These are phyloP conservation scores for Adansonia madagascariensis DNA, from an alignment of 441 rosid genomes.

Conservation along the genomic window DNA sequence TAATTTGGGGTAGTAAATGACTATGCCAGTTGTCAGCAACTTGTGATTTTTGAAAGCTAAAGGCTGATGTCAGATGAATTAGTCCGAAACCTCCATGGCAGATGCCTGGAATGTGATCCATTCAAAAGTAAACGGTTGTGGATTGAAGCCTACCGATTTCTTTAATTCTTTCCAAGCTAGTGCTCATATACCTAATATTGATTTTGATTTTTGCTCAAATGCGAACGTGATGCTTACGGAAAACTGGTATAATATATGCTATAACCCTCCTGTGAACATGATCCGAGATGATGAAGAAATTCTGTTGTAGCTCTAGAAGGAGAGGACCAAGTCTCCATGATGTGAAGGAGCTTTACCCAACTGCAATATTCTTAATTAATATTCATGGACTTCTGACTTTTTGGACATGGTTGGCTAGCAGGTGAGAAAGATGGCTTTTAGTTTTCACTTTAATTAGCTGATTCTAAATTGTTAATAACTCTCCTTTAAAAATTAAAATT, in stretches of 20 bases:
- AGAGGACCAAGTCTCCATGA: slow-evolving; percentile 1
- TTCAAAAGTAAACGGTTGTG: slow-evolving; percentile 16
- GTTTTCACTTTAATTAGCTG: neutral
- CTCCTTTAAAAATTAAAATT: neutral
- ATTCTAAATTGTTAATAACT: neutral
- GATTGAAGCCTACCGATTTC: neutral
- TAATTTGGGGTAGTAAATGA: neutral
- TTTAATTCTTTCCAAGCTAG: neutral
- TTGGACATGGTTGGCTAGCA: neutral
- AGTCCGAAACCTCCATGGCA: neutral
- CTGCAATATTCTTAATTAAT: neutral
- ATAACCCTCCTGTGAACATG: neutral
- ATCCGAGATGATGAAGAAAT: neutral
- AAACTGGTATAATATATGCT: neutral
- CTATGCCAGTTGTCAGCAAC: neutral
- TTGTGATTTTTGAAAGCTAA: neutral
- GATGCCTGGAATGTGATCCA: neutral
- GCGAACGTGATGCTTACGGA: neutral
- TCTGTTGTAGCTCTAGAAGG: neutral
- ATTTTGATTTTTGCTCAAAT: neutral
- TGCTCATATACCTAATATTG: neutral
- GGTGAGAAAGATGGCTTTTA: neutral
- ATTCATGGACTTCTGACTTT: neutral
- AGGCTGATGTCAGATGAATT: neutral
- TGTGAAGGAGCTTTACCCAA: neutral